Base-by-base conservation (phyloP, 2,329 filamentous ascomycete species). In the Ceratocystis albifundus region DNA sequence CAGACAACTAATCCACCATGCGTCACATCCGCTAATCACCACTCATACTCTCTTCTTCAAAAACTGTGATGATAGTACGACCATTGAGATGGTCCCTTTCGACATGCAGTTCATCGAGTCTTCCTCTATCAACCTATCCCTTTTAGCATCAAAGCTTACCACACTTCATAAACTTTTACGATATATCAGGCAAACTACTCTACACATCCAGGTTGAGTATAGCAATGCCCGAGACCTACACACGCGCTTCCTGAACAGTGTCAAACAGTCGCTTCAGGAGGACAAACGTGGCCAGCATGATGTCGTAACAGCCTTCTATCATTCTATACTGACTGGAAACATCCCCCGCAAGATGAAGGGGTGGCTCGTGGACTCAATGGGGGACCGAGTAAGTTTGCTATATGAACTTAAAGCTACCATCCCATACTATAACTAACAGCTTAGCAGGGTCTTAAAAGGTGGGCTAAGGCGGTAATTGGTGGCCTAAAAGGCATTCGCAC, bases 131-230 rank as follows among this genome's bases (percentile, higher is more conserved):
- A 89, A 95, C 72, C 78, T 97, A 1, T 89, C 92, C 32, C 80
- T 96, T 3, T 80, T 97, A 12, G 88, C 92, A 0, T 90, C 88
- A 17, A 96, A 95, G 71, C 88, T 90, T 3, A 95, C 92, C 0
- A 89, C 90, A 55, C 76, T 97, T 17, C 90, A 96, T 71, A 96
- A 94, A 69, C 76, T 97, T 12, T 77, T 96, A 6, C 82, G 90
- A 62, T 97, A 99, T 73, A 82, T 96, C 57, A 85, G 85, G 66
- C 90, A 96, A 73, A 86, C 88, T 0, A 85, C 94, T 69, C 80
- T 84, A 44, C 89, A 93, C 70, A 89, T 96, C 77, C 79, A 86
- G 28, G 81, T 85, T 2, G 92, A 96, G 73, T 96, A 89, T 84
- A 88, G 89, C 71, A 88, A 89, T 45, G 87, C 89, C 1, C 84